Evolutionary conservation across 2,329 filamentous ascomycete genomes (phyloP).

Genomic region (Penicillium sp.): DNA sequence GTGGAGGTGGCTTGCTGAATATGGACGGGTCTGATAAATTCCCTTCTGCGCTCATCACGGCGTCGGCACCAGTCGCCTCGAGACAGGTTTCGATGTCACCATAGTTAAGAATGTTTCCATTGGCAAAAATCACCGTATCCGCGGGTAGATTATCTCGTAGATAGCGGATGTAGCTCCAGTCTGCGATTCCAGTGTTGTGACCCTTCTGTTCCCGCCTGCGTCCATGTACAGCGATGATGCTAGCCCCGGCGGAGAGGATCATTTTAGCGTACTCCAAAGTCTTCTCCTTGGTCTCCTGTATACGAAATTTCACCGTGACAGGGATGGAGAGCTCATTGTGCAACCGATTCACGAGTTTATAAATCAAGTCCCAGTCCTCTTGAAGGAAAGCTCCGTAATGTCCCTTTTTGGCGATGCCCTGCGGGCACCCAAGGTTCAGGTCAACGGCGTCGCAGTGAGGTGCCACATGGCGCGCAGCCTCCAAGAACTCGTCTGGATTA

Average conservation of each 20-base stretch:
- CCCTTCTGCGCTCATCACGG: constrained; percentile 92
- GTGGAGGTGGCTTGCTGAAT: constrained; percentile 66
- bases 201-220: constrained; percentile 89
- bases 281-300: constrained; percentile 80
- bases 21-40: constrained; percentile 89
- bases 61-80: constrained; percentile 81
- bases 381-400: constrained; percentile 94
- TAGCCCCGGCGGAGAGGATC: constrained; percentile 82
- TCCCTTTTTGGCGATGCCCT: constrained; percentile 87
- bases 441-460: constrained; percentile 94
- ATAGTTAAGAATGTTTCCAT: constrained; percentile 85
- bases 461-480: constrained; percentile 72
- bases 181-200: constrained; percentile 86
- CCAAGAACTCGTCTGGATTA: constrained; percentile 46
- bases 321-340: constrained; percentile 76
- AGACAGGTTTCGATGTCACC: constrained; percentile 76
- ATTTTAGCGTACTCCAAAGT: constrained; percentile 87
- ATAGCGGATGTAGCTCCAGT: constrained; percentile 83
- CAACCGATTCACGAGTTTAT: constrained; percentile 76
- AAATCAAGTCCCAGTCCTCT: constrained; percentile 83
- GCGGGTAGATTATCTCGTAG: constrained; percentile 76
- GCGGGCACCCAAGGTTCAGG: constrained; percentile 91
- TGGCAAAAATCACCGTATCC: constrained; percentile 93
- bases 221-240: constrained; percentile 90
- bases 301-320: constrained; percentile 90